Evolutionary conservation across 192 early-diverging fungal genomes (phyloP).

Genomic region (Dimargaris cristalligena): DNA sequence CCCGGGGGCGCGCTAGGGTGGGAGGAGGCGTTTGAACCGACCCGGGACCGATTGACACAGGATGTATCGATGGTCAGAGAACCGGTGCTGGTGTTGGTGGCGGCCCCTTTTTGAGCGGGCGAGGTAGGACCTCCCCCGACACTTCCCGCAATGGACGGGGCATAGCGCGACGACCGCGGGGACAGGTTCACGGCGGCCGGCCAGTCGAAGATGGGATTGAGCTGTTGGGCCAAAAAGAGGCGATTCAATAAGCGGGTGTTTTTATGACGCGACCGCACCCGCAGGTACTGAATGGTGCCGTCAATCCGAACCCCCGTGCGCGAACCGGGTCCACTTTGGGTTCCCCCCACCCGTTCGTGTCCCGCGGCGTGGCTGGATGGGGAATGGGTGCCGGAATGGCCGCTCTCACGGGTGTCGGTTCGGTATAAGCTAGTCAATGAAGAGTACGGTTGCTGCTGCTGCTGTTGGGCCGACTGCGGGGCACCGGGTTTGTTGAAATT

Average conservation of each 20-base stretch:
- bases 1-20: neutral
- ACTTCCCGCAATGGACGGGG: neutral
- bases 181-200: conserved; percentile 1
- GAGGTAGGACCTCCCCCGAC: neutral
- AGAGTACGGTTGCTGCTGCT: too few species aligned
- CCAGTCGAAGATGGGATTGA: conserved; percentile 18
- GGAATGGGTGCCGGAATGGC: neutral
- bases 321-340: too few species aligned
- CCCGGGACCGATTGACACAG: conserved; percentile 12
- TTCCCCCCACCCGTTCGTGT: neutral
- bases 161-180: neutral
- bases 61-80: neutral
- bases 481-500: neutral
- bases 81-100: neutral
- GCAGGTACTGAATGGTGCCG: conserved; percentile 3
- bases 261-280: conserved; percentile 9
- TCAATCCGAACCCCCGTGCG: neutral
- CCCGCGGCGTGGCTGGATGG: neutral
- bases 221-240: conserved; percentile 29
- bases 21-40: conserved; percentile 11
- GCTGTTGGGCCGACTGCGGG: too few species aligned
- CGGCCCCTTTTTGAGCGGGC: too few species aligned
- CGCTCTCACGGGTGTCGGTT: neutral
- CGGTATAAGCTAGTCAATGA: neutral
- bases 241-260: conserved; percentile 18